Evolutionary conservation across 495 filamentous ascomycete species (phyloP).

Genomic region (Aspergillus steynii): DNA sequence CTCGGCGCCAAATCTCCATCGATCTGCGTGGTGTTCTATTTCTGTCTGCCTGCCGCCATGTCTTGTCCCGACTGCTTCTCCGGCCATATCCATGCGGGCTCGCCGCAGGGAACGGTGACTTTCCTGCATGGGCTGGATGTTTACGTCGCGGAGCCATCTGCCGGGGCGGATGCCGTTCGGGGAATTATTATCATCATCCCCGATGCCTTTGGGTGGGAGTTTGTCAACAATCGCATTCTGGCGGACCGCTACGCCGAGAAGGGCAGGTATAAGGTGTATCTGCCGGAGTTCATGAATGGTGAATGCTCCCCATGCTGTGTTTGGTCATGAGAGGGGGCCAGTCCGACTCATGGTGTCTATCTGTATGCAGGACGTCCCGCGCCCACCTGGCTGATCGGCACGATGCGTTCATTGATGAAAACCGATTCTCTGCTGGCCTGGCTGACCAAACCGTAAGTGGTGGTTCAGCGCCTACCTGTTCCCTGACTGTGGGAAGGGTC

Average conservation of each 20-base stretch:
- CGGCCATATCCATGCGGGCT: constrained; percentile 29
- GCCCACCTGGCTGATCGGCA: constrained; percentile 14
- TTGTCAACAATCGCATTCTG: constrained; percentile 53
- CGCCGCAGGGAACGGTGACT: constrained; percentile 28
- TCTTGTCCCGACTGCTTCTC: constrained; percentile 35
- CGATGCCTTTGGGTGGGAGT: constrained; percentile 60
- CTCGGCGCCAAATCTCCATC: too few species aligned
- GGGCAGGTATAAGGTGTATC: constrained; percentile 49
- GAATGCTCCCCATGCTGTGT: constrained; percentile 4
- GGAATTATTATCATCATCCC: constrained; percentile 55
- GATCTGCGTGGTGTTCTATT: background rate
- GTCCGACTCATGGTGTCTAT: background rate
- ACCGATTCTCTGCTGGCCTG: constrained; percentile 9
- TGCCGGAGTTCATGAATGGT: constrained; percentile 65
- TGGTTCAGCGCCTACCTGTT: background rate
- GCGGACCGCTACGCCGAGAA: constrained; percentile 54
- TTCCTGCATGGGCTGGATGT: constrained; percentile 49
- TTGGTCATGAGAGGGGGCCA: too few species aligned
- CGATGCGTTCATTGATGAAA: constrained; percentile 12
- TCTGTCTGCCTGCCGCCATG: constrained; percentile 16
- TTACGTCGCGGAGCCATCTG: constrained; percentile 46
- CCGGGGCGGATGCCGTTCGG: constrained; percentile 30
- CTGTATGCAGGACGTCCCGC: constrained; percentile 17
- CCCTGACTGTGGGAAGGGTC: too few species aligned
- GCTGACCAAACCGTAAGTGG: constrained; percentile 22